A percentile compares a stretch with the other conserved stretches of the same genome.
phyloP scores from a whole-genome alignment of 257 asterid genomes.

The Agastache rugosa region DNA sequence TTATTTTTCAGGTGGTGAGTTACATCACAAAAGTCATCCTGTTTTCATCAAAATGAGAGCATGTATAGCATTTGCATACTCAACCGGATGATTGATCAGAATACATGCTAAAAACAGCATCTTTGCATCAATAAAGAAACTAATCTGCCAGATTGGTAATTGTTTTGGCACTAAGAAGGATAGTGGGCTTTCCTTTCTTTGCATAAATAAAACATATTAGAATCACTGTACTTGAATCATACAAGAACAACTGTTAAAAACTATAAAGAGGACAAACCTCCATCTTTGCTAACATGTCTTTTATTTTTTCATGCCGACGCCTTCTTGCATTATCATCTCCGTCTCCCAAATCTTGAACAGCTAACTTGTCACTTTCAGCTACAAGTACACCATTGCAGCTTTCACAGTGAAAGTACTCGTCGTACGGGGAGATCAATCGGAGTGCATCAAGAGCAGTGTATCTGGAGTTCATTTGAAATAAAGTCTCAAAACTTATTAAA shows the following conservation, averaged over 20 bases:
- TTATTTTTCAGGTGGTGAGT: too few relatives aligned
- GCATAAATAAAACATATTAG: neutral
- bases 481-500: neutral
- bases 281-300: conserved; percentile 75
- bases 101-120: neutral
- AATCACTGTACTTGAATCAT: conserved; percentile 1
- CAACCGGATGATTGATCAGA: neutral
- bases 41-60: conserved; percentile 13
- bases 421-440: conserved; percentile 67
- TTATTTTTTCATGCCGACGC: conserved; percentile 74
- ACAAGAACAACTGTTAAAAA: conserved; percentile 3
- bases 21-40: neutral
- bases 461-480: conserved; percentile 52
- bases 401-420: conserved; percentile 89
- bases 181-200: conserved; percentile 17
- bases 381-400: conserved; percentile 78
- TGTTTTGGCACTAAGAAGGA: conserved; percentile 2
- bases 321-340: conserved; percentile 96
- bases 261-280: conserved; percentile 65
- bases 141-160: neutral
- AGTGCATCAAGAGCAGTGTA: conserved; percentile 63
- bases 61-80: neutral
- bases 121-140: conserved; percentile 20
- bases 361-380: conserved; percentile 79
- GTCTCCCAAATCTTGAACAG: conserved; percentile 73